These are phyloP conservation scores for Limonium bicolor DNA, from an alignment of 148 eudicot genomes.

Conservation along the genomic window DNA sequence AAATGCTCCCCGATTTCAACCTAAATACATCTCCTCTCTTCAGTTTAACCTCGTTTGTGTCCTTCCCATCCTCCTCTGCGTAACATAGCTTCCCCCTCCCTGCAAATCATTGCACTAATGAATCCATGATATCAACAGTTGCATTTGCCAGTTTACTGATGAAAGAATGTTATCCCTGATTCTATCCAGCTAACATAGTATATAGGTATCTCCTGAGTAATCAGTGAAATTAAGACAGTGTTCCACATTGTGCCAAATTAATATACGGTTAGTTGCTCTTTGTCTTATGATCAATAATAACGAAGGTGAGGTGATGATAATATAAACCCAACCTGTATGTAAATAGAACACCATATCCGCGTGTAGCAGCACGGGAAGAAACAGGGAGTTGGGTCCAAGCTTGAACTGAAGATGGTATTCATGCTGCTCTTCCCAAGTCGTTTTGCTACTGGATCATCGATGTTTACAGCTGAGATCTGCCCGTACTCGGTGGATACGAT, in stretches of 20 bases:
- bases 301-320: neutral
- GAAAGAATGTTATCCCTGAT: neutral
- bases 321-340: conserved; percentile 33
- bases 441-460: conserved; percentile 11
- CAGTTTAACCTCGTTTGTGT: conserved; percentile 13
- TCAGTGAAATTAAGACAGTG: too few species aligned
- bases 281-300: neutral
- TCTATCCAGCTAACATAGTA: neutral
- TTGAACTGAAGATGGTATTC: conserved; percentile 54
- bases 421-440: conserved; percentile 13
- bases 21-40: conserved; percentile 44
- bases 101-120: conserved; percentile 3
- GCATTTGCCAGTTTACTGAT: neutral
- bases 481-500: conserved; percentile 42
- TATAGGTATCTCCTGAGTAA: too few species aligned
- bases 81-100: conserved; percentile 69
- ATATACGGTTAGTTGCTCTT: neutral
- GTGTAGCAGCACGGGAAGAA: conserved; percentile 70
- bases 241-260: neutral
- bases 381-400: conserved; percentile 62
- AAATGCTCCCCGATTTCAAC: conserved; percentile 33
- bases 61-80: conserved; percentile 17
- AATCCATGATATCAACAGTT: neutral
- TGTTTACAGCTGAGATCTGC: conserved; percentile 29
- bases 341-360: conserved; percentile 77